Evolutionary conservation across 2,329 filamentous ascomycete genomes (phyloP).

Genomic region (Neonectria sp.): DNA sequence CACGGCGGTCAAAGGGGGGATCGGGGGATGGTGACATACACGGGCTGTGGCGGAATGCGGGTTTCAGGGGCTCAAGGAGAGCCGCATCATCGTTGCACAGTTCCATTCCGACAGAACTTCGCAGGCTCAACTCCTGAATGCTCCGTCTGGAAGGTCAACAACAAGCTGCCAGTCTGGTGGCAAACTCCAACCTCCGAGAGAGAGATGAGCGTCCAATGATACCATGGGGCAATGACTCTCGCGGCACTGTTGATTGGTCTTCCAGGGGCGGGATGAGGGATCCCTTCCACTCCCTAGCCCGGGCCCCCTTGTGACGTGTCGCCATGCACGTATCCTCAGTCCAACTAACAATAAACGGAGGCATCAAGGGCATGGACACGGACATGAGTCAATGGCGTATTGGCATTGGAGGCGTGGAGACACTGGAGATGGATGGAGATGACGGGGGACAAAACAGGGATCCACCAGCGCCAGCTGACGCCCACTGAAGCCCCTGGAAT

Average conservation of each 20-base stretch:
- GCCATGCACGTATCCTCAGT: background rate
- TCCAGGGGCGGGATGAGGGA: constrained; percentile 19
- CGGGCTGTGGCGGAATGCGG: constrained; percentile 26
- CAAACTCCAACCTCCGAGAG: background rate
- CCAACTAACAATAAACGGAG: constrained; percentile 7
- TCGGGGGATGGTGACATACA: constrained; percentile 3
- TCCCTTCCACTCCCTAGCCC: constrained; percentile 12
- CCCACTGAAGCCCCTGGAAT: constrained; percentile 23
- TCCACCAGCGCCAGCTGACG: constrained; percentile 11
- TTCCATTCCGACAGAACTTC: background rate
- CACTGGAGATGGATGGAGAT: background rate
- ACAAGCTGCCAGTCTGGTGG: background rate
- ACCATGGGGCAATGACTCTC: constrained; percentile 41
- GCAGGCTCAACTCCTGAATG: background rate
- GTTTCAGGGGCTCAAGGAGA: constrained; percentile 25
- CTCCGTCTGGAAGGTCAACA: background rate
- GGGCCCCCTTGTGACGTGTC: constrained; percentile 43
- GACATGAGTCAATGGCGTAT: background rate
- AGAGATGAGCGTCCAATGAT: constrained; percentile 5
- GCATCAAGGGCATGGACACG: background rate
- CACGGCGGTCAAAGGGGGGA: constrained; percentile 10
- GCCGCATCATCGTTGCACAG: background rate
- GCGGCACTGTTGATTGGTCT: constrained; percentile 35
- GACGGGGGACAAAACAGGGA: background rate
- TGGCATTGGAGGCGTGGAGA: constrained; percentile 6